Conservation (phyloP, 805 yeast genomes). For the Saccharomycopsis olivae region DNA sequence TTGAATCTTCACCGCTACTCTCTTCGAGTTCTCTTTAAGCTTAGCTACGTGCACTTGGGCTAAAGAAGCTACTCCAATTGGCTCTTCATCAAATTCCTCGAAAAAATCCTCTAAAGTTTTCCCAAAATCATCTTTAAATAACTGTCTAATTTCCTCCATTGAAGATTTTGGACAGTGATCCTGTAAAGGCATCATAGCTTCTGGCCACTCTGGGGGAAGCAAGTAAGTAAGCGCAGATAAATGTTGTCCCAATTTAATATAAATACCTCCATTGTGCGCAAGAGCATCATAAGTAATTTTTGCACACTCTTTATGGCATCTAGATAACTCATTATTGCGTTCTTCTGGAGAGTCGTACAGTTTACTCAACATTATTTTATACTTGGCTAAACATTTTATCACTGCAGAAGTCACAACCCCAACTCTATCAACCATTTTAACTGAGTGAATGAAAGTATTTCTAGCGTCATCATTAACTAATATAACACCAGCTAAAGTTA, state of each 20-base stretch:
- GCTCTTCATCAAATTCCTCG: slow-evolving; percentile 51
- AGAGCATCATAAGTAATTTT: slow-evolving; percentile 66
- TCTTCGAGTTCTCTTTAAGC: slow-evolving; percentile 44
- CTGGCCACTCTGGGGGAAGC: slow-evolving; percentile 90
- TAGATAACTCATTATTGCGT: slow-evolving; percentile 26
- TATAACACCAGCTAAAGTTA: no score
- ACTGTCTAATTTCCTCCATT: slow-evolving; percentile 49
- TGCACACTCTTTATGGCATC: slow-evolving; percentile 73
- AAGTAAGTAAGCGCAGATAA: slow-evolving; percentile 85
- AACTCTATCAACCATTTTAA: slow-evolving; percentile 37
- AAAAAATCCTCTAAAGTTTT: slow-evolving; percentile 50
- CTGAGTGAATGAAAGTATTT: slow-evolving; percentile 26
- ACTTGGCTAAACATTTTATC: slow-evolving; percentile 58
- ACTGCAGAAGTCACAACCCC: slow-evolving; percentile 63
- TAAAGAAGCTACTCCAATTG: slow-evolving; percentile 91
- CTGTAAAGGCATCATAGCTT: slow-evolving; percentile 85
- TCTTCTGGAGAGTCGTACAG: slow-evolving; percentile 29
- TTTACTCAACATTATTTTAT: slow-evolving; percentile 43
- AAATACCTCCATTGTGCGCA: slow-evolving; percentile 83
- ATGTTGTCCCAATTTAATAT: slow-evolving; percentile 92
- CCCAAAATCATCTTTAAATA: slow-evolving; percentile 66
- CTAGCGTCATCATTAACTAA: slow-evolving; percentile 30
- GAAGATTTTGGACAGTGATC: slow-evolving; percentile 82
- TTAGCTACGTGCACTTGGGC: slow-evolving; percentile 90
- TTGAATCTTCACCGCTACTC: slow-evolving; percentile 90